Evolutionary conservation across 129 eudicot species (phyloP).

Genomic region (Oenanthe sinensis): DNA sequence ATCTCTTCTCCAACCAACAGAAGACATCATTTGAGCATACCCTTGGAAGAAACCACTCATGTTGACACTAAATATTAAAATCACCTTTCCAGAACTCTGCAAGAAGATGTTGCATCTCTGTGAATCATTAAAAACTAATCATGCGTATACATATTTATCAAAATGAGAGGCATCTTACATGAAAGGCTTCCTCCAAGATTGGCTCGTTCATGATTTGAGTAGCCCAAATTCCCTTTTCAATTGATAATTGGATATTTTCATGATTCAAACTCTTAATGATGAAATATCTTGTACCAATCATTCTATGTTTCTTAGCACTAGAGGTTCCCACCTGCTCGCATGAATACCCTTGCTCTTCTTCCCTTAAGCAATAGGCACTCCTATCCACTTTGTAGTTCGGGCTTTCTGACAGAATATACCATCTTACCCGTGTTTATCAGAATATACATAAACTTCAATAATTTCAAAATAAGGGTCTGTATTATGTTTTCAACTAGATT

Average conservation of each 20-base stretch:
- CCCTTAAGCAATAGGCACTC: slow-evolving; percentile 37
- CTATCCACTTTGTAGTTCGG: slow-evolving; percentile 43
- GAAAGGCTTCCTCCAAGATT: slow-evolving; percentile 87
- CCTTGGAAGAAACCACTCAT: slow-evolving; percentile 97
- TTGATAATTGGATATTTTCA: slow-evolving; percentile 68
- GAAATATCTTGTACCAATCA: slow-evolving; percentile 57
- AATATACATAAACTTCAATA: slow-evolving; percentile 9
- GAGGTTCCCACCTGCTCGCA: slow-evolving; percentile 45
- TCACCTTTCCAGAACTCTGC: slow-evolving; percentile 88
- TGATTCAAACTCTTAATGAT: slow-evolving; percentile 84
- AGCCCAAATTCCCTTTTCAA: slow-evolving; percentile 84
- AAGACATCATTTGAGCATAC: slow-evolving; percentile 92
- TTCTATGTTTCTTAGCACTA: slow-evolving; percentile 36
- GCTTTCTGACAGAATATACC: slow-evolving; percentile 43
- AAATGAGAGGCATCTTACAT: slow-evolving; percentile 42
- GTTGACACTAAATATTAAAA: slow-evolving; percentile 87
- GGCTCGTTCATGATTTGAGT: slow-evolving; percentile 97
- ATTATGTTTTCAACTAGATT: not conserved
- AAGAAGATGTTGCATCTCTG: slow-evolving; percentile 25
- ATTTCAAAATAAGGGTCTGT: not conserved
- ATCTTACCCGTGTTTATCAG: slow-evolving; percentile 30
- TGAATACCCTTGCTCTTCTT: slow-evolving; percentile 40
- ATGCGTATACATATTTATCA: not conserved
- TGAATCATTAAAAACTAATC: slow-evolving; percentile 16
- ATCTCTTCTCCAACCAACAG: slow-evolving; percentile 92